Base-by-base conservation (phyloP, 768 basidiomycete species). In the Russula vinacea region DNA sequence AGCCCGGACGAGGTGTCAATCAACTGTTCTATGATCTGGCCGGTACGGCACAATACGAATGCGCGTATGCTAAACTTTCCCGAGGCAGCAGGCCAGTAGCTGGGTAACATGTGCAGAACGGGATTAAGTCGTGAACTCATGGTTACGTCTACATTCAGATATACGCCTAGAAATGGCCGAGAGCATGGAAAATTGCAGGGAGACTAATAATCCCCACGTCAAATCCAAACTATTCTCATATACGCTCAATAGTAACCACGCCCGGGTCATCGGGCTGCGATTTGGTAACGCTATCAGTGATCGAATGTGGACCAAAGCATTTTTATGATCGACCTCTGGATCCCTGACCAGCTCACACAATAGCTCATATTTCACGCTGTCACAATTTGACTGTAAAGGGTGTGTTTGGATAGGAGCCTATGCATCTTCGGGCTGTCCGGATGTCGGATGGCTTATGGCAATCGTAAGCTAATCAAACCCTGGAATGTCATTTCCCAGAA, bases 401-500 rank as follows among this genome's bases (percentile, higher is more conserved):
- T 35, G 53, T 49, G 6, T 17, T 26, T 42, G 7, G n/a, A 52
- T 58, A 33, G 22, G 29, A 16, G 1, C 5, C n/a, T 9, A 16
- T 26, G 35, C 10, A 40, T 11, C 16, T 39, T 39, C 44, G 8
- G 37, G 10, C 33, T 13, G 16, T 47, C 26, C 10, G 4, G 24
- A 35, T 35, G 14, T 45, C n/a, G 7, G 29, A 17, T 53, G 35
- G 6, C 35, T 7, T 10, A 35, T 35, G 35, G 35, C 35, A 29
- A 22, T 5, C n/a, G 19, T 29, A 22, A 45, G 35, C 17, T 26
- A 29, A 39, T 33, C 63, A 33, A 55, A 40, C 40, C 58, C 52
- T 54, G 26, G 56, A 35, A 35, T 35, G 29, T 3, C 35, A 39
- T 37, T 52, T 56, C 52, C 32, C 50, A 26, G 56, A 62, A 56